phyloP scores from a whole-genome alignment of 2,329 filamentous ascomycete genomes.

The Cladosporium colombiae region DNA sequence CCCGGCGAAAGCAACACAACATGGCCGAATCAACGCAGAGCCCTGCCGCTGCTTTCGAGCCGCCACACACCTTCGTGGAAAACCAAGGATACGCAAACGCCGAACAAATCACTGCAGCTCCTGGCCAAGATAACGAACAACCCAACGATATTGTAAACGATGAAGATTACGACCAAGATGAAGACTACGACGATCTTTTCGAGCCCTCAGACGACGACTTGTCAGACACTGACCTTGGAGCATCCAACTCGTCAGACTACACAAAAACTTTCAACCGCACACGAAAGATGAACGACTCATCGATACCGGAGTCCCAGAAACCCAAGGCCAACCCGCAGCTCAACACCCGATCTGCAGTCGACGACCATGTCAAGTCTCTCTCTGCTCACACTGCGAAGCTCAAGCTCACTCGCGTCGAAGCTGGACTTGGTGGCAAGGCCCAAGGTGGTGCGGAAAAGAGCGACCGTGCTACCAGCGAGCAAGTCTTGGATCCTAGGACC shows the following conservation, averaged over 20 bases:
- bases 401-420: slow-evolving; percentile 66
- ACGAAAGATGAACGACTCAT: slow-evolving; percentile 62
- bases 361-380: slow-evolving; percentile 85
- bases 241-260: slow-evolving; percentile 64
- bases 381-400: slow-evolving; percentile 85
- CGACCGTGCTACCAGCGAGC: slow-evolving; percentile 89
- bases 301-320: slow-evolving; percentile 53
- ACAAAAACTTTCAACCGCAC: slow-evolving; percentile 90
- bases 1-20: neutral
- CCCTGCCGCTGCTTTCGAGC: slow-evolving; percentile 27
- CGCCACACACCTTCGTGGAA: slow-evolving; percentile 35
- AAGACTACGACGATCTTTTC: slow-evolving; percentile 63
- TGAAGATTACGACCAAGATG: slow-evolving; percentile 38
- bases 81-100: slow-evolving; percentile 34
- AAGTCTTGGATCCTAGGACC: slow-evolving; percentile 90
- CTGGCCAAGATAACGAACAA: neutral
- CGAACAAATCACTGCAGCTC: neutral
- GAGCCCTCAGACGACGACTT: slow-evolving; percentile 57
- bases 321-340: slow-evolving; percentile 75
- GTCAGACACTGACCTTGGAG: slow-evolving; percentile 60
- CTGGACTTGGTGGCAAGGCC: slow-evolving; percentile 53
- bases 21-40: slow-evolving; percentile 16
- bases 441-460: slow-evolving; percentile 64
- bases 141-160: slow-evolving; percentile 23
- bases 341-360: slow-evolving; percentile 76